Conservation (phyloP, 1,139 yeast species). For the Hemisphaericaspora xylofermentans region DNA sequence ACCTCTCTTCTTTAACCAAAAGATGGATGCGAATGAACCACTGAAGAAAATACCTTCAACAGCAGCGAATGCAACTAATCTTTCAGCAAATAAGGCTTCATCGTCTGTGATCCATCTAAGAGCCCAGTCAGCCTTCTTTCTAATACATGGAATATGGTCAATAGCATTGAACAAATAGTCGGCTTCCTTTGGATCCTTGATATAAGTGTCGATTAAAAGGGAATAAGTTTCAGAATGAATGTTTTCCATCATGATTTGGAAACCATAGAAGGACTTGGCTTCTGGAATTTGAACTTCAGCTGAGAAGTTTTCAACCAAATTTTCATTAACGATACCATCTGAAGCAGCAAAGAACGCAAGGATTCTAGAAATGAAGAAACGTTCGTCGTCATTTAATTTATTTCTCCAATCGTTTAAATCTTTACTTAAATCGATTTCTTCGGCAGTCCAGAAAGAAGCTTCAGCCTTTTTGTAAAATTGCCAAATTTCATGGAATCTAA, state of each 20-base stretch:
- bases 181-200: constrained; percentile 91
- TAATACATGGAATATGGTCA: constrained; percentile 90
- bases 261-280: constrained; percentile 98
- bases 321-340: constrained; percentile 96
- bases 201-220: constrained; percentile 86
- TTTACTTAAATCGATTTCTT: constrained; percentile 94
- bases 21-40: constrained; percentile 96
- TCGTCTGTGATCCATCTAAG: constrained; percentile 90
- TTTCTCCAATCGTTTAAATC: constrained; percentile 90
- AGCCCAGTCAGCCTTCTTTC: constrained; percentile 98
- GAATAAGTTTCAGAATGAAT: constrained; percentile 98
- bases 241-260: constrained; percentile 99
- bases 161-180: constrained; percentile 89
- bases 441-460: constrained; percentile 99
- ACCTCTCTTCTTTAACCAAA: constrained; percentile 97
- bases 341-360: constrained; percentile 98
- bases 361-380: constrained; percentile 85
- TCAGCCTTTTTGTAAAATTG: constrained; percentile 98
- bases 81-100: constrained; percentile 87
- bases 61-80: constrained; percentile 97
- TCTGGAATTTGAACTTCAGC: constrained; percentile 97
- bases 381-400: constrained; percentile 80
- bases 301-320: constrained; percentile 92
- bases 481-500: constrained; percentile 97
- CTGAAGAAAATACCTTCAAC: constrained; percentile 98